Percentiles rank a stretch among this genome's conserved stretches.
Conservation (phyloP, 805 yeast genomes). For the Pichia phayaonensis region DNA sequence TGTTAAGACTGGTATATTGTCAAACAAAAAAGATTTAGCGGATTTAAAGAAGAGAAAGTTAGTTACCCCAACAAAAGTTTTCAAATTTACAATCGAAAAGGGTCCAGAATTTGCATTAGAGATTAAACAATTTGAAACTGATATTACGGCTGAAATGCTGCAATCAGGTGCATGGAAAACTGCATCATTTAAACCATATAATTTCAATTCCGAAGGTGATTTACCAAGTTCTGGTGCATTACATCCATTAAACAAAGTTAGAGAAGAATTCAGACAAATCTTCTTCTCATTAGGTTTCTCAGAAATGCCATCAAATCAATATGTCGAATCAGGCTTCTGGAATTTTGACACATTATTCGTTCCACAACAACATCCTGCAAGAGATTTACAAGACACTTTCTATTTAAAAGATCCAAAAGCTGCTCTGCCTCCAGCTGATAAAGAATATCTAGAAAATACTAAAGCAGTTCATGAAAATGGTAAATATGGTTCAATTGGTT, state of each 20-base stretch:
- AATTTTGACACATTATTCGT: conserved; percentile 93
- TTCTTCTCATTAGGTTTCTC: conserved; percentile 97
- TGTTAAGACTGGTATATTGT: conserved; percentile 45
- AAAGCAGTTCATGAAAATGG: conserved; percentile 84
- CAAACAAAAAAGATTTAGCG: conserved; percentile 53
- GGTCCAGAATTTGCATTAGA: conserved; percentile 80
- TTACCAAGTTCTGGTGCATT: conserved; percentile 83
- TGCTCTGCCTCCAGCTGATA: conserved; percentile 80
- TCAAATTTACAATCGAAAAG: conserved; percentile 69
- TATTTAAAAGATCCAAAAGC: conserved; percentile 86
- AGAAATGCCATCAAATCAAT: conserved; percentile 98
- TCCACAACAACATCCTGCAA: conserved; percentile 99
- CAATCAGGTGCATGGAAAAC: conserved; percentile 73
- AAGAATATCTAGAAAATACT: conserved; percentile 67
- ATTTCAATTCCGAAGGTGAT: conserved; percentile 92
- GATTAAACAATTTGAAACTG: conserved; percentile 81
- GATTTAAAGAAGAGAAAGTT: conserved; percentile 95
- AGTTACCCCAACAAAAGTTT: conserved; percentile 57
- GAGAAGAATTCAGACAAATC: conserved; percentile 96
- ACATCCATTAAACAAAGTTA: conserved; percentile 93
- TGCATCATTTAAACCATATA: conserved; percentile 86
- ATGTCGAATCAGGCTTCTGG: conserved; percentile 98
- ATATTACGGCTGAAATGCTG: conserved; percentile 90
- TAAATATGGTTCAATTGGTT: conserved; percentile 91
- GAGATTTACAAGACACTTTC: conserved; percentile 98